Conservation (phyloP, 2,329 filamentous ascomycete species). For the Pestalotiopsis sp. region DNA sequence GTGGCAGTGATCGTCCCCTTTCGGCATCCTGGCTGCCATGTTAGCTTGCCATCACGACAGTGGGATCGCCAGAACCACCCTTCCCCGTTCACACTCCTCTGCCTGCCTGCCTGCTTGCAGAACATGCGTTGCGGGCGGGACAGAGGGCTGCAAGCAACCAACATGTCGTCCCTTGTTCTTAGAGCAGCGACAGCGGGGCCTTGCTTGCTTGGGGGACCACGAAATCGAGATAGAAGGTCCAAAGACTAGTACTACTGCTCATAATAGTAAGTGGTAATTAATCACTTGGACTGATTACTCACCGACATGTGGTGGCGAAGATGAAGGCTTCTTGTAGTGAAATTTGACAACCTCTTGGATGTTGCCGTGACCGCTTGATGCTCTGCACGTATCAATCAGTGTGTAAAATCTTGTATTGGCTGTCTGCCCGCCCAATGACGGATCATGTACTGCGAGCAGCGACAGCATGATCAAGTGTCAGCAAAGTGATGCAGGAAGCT, state of each 20-base stretch:
- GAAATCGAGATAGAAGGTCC: slow-evolving; percentile 3
- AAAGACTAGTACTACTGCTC: background rate
- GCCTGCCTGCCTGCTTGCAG: background rate
- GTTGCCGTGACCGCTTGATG: background rate
- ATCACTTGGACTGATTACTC: background rate
- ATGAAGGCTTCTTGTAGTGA: background rate
- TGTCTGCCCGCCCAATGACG: no score
- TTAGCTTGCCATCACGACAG: background rate
- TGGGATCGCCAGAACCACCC: slow-evolving; percentile 7
- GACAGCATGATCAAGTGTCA: no score
- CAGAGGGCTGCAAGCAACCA: no score
- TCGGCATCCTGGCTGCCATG: background rate
- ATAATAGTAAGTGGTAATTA: background rate
- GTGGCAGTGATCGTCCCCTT: slow-evolving; percentile 10
- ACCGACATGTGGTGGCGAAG: background rate
- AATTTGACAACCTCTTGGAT: background rate
- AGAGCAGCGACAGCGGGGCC: background rate
- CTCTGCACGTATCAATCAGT: no score
- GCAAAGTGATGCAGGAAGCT: no score
- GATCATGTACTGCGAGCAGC: no score
- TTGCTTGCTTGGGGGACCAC: background rate
- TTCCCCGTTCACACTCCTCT: background rate
- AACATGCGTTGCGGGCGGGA: no score
- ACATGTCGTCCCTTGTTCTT: background rate
- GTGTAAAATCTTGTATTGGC: no score